Evolutionary conservation across 768 basidiomycete species (phyloP).

Genomic region (Suillus sp.): DNA sequence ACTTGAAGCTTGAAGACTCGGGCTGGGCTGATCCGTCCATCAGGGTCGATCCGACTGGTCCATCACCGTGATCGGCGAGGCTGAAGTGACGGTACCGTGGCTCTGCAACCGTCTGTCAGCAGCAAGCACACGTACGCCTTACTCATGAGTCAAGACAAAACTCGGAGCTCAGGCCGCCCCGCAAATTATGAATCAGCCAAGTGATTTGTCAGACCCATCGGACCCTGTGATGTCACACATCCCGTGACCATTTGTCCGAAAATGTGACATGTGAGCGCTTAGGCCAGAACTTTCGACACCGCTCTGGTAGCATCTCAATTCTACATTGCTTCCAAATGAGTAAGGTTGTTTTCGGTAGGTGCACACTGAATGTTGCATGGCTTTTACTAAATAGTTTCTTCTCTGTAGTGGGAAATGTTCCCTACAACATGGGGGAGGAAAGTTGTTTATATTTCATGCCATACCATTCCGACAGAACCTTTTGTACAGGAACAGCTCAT

Average conservation of each 20-base stretch:
- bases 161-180: no score
- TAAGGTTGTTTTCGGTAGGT: slow-evolving; percentile 73
- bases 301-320: neutral
- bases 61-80: no score
- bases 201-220: neutral
- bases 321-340: slow-evolving; percentile 44
- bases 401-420: slow-evolving; percentile 77
- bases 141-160: neutral
- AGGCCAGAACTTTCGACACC: neutral
- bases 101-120: no score
- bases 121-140: neutral
- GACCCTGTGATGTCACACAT: neutral
- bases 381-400: slow-evolving; percentile 4
- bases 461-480: slow-evolving; percentile 13
- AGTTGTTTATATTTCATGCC: slow-evolving; percentile 19
- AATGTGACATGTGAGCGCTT: neutral
- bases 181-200: neutral
- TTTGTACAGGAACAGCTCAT: slow-evolving; percentile 71
- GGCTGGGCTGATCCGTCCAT: no score
- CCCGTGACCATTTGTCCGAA: neutral
- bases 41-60: no score
- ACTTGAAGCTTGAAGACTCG: no score
- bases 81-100: no score
- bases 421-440: slow-evolving; percentile 85
- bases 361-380: neutral